Conservation (phyloP, 139 green algal genomes). For the Tetraselmis chui region DNA sequence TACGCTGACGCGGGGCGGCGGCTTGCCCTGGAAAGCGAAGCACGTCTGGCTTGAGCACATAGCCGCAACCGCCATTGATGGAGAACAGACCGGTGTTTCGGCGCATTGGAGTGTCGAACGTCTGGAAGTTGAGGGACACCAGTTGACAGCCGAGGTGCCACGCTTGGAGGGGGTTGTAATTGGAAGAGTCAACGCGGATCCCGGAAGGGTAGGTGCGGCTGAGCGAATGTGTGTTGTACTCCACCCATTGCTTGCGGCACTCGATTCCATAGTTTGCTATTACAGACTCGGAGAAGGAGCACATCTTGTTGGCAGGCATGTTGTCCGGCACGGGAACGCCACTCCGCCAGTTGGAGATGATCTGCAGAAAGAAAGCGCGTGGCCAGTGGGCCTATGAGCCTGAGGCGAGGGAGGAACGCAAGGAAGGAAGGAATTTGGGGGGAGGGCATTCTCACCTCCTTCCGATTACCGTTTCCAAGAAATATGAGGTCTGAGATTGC, state of each 20-base stretch:
- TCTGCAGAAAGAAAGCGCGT: too few relatives aligned
- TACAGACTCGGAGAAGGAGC: background rate
- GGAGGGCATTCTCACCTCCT: background rate
- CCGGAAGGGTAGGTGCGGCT: conserved; percentile 15
- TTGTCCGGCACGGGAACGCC: background rate
- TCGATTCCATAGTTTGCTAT: background rate
- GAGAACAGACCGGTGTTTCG: conserved; percentile 13
- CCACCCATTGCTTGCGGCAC: conserved; percentile 5
- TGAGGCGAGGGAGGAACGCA: too few relatives aligned
- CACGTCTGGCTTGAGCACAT: conserved; percentile 17
- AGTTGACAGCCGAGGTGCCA: conserved; percentile 18
- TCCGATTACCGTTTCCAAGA: background rate
- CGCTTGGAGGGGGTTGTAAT: conserved; percentile 11
- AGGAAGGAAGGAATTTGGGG: background rate
- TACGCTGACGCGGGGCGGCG: background rate
- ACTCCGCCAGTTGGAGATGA: background rate
- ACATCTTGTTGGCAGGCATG: background rate
- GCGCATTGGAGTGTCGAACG: conserved; percentile 3
- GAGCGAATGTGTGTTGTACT: conserved; percentile 9
- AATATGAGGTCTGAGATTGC: background rate
- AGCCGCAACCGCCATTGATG: conserved; percentile 16
- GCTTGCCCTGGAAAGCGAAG: background rate
- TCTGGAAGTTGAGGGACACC: conserved; percentile 24
- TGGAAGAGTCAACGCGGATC: conserved; percentile 7
- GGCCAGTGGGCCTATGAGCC: too few relatives aligned